A percentile compares a stretch with the other conserved stretches of the same genome.
phyloP scores from a whole-genome alignment of 2,329 filamentous ascomycete species.

The Penicillium glabrum region DNA sequence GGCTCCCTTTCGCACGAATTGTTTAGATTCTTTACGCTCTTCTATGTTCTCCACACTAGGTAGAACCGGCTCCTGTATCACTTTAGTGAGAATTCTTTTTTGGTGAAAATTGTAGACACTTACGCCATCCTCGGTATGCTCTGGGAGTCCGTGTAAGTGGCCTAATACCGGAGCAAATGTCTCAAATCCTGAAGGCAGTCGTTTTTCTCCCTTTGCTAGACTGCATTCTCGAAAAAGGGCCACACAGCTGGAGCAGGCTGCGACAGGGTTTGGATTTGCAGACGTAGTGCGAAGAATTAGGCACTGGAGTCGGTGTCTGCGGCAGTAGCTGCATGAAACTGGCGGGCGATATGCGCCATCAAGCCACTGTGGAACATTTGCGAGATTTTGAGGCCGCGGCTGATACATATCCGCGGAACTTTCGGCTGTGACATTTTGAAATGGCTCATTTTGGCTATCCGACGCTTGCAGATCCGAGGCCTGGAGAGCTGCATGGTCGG shows the following conservation, averaged over 20 bases:
- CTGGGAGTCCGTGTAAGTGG: slow-evolving; percentile 51
- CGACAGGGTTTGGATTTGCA: slow-evolving; percentile 51
- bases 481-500: background rate
- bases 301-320: slow-evolving; percentile 48
- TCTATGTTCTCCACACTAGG: background rate
- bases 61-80: background rate
- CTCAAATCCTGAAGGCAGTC: slow-evolving; percentile 49
- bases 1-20: slow-evolving; percentile 48
- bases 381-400: slow-evolving; percentile 5
- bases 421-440: background rate
- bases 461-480: background rate
- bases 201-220: slow-evolving; percentile 47
- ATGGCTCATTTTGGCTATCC: background rate
- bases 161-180: slow-evolving; percentile 50
- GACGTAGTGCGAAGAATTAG: slow-evolving; percentile 49
- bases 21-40: slow-evolving; percentile 30
- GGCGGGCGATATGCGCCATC: slow-evolving; percentile 46
- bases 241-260: slow-evolving; percentile 53
- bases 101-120: background rate
- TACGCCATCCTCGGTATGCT: slow-evolving; percentile 31
- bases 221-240: slow-evolving; percentile 54
- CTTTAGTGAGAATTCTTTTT: background rate
- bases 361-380: slow-evolving; percentile 33
- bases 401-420: background rate
- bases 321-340: slow-evolving; percentile 48